Percentiles rank a stretch among this genome's conserved stretches.
Conservation (phyloP, 2,329 filamentous ascomycete genomes). For the Geosmithia putterillii region DNA sequence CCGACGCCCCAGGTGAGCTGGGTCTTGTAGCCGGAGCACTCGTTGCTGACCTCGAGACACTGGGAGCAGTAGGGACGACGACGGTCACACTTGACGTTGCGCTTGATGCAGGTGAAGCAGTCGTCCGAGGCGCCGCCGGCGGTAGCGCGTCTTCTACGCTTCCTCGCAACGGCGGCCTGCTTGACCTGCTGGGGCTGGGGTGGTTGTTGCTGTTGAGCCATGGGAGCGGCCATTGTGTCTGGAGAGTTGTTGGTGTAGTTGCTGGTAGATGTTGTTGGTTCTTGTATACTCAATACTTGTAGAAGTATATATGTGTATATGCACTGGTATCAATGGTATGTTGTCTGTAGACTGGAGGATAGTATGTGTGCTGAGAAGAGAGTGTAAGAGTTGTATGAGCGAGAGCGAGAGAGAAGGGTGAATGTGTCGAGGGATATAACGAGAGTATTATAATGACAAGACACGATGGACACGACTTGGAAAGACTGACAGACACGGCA, state of each 20-base stretch:
- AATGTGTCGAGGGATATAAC: too few species aligned
- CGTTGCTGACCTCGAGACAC: constrained; percentile 81
- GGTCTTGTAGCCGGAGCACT: constrained; percentile 94
- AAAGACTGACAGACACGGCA: too few species aligned
- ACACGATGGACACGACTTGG: too few species aligned
- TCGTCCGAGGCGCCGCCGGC: constrained; percentile 85
- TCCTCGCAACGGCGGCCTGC: constrained; percentile 38
- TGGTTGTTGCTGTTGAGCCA: constrained; percentile 22
- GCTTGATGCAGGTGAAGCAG: constrained; percentile 86
- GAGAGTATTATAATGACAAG: too few species aligned
- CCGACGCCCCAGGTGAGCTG: constrained; percentile 94
- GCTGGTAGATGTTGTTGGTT: too few species aligned
- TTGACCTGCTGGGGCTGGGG: constrained; percentile 32
- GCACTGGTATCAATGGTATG: too few species aligned
- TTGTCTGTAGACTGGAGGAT: too few species aligned
- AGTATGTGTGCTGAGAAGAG: too few species aligned
- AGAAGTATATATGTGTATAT: too few species aligned
- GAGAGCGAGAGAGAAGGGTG: too few species aligned
- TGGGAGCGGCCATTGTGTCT: constrained; percentile 43
- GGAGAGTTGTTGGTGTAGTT: neutral
- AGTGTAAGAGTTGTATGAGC: too few species aligned
- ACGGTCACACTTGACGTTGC: constrained; percentile 76
- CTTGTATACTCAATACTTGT: too few species aligned
- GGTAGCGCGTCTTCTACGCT: constrained; percentile 79
- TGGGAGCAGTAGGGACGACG: constrained; percentile 89